Base-by-base conservation (phyloP, 2,329 filamentous ascomycete species). In the Ceratocystis ficicola region DNA sequence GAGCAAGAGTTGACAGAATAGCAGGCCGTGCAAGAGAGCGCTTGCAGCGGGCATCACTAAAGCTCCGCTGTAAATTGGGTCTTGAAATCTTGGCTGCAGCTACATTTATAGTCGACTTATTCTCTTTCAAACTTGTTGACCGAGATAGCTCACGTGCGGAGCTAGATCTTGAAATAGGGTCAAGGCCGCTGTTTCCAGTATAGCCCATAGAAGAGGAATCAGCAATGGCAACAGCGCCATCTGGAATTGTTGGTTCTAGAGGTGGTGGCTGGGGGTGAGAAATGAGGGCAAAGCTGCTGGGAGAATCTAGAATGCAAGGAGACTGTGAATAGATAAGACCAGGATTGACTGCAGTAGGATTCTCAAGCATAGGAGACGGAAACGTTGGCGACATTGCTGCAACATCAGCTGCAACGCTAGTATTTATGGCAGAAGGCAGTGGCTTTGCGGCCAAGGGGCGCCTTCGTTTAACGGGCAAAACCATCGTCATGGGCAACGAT, bases 251-350 rank as follows among this genome's bases (percentile, higher is more conserved):
- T n/a, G 68, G 17, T 32, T 28, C 52, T 28, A 57, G 20, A 30
- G 52, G 15, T 28, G 52, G 30, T 22, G 59, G 59, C 30, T 62
- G 61, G 17, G 32, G 28, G 3, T 28, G 22, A 3, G 61, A 62
- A 30, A 62, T 48, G 44, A 44, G 36, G 41, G 28, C 8, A 62
- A 62, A 46, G 61, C 61, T 30, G 61, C 22, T 62, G 20, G 36
- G 17, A 12, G 61, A 68, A 50, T 80, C 76, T 74, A 81, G 77
- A 64, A 73, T 71, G 2, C 80, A 78, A 22, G 80, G 80, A 12
- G 77, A 77, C 28, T 68, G 81, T 79, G 10, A 81, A 71, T 83
- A 82, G 6, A 86, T 73, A 17, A 86, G 74, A 6, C 81, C 83
- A 1, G 84, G 84, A 69, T 86, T 77, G 5, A 86, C 83, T n/a